Base-by-base conservation (phyloP, 805 yeast species). In the Candida hungchunana region DNA sequence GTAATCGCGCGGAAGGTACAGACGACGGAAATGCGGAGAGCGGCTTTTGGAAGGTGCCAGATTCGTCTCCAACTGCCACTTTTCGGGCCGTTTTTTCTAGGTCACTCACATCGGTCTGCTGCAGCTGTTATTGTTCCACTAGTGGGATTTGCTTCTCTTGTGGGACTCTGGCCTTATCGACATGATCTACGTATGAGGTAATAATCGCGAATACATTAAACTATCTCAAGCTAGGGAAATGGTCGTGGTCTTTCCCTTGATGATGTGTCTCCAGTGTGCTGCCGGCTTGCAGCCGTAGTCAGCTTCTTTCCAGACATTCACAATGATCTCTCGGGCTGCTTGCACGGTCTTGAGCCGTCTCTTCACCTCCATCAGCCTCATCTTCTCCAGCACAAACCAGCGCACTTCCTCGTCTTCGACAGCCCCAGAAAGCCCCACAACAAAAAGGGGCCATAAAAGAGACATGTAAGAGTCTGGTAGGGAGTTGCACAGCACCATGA, bases 391-490 rank as follows among this genome's bases (percentile, higher is more conserved):
- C 3, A 66, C 66, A 48, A 62, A 64, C 67, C 66, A 60, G 24
- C 70, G 43, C 13, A 53, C 58, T 3, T 61, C 63, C 21, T 63
- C 68, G 7, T 50, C 55, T 8, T 51, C 53, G 8, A 18, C 26
- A 4, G 62, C 49, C 17, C 46, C 34, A 0, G 60, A 60, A 3
- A 64, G 43, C 1, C 70, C 71, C 13, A 66, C 41, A 4, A 66
- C 53, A 42, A 66, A 66, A 4, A 65, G 33, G 1, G 72, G 66
- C 72, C 72, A 66, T 3, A 64, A 42, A 12, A 66, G 37, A 1
- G 70, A 56, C 59, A 63, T 62, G 27, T 57, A 58, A 18, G 53
- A 44, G 18, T 48, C 59, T 3, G 64, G 66, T 11, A 58, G 51
- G 4, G 35, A 40, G 14, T 20, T 20, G 13, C 48, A 49, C 4